A percentile compares a stretch with the other conserved stretches of the same genome.
These are phyloP conservation scores for Conticribra guillardii DNA, from an alignment of 108 stramenopile species.

Conservation along the genomic window DNA sequence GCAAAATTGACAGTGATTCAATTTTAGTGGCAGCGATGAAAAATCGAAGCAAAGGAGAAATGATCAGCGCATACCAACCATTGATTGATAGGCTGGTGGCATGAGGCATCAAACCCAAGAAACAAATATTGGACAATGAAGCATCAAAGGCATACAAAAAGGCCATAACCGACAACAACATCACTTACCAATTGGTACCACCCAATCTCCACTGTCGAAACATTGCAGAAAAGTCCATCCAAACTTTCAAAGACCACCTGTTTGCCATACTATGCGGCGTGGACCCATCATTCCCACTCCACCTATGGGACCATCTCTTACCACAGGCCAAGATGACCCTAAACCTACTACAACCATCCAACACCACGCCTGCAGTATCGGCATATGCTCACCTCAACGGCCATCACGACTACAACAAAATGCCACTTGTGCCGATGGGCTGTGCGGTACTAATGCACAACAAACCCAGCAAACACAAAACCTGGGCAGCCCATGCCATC, in stretches of 20 bases:
- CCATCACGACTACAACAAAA: no score
- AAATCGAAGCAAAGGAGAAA: no score
- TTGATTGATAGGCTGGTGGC: no score
- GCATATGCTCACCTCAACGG: conserved; percentile 10
- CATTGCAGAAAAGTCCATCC: no score
- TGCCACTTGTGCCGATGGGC: conserved; percentile 17
- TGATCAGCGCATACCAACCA: no score
- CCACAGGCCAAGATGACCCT: conserved; percentile 16
- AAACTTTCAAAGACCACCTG: no score
- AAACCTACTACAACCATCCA: conserved; percentile 7
- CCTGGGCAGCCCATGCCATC: conserved; percentile 21
- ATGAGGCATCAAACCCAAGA: no score
- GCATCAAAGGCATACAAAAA: no score
- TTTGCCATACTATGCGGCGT: conserved; percentile 10
- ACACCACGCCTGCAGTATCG: neutral
- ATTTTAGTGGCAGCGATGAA: no score
- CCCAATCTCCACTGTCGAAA: neutral
- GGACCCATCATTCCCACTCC: conserved; percentile 13
- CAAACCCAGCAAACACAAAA: neutral
- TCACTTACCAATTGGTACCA: conserved; percentile 3
- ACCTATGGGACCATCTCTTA: conserved; percentile 20
- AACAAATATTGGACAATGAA: no score
- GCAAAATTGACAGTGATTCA: no score
- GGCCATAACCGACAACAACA: no score
- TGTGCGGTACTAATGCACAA: neutral